Conservation (phyloP, 345 rosid species). For the Moricandia arvensis region DNA sequence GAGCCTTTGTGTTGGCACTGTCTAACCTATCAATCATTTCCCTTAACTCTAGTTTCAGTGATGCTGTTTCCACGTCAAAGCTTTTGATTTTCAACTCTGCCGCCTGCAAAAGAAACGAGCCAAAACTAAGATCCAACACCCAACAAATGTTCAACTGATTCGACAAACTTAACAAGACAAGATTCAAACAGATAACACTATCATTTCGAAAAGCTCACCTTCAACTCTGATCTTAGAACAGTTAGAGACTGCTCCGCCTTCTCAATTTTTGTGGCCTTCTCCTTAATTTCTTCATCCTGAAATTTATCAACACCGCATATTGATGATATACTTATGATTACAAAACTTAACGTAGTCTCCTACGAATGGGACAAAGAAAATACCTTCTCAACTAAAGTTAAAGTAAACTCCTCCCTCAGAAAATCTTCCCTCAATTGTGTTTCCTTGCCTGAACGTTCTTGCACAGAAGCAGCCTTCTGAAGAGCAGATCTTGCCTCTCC, state of each 20-base stretch:
- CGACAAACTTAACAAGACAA: not conserved
- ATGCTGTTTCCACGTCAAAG: constrained; percentile 67
- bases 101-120: constrained; percentile 54
- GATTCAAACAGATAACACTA: not conserved
- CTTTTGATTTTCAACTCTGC: constrained; percentile 81
- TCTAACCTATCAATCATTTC: constrained; percentile 64
- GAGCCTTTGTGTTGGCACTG: constrained; percentile 62
- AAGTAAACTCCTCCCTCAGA: constrained; percentile 69
- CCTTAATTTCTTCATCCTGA: constrained; percentile 84
- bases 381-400: constrained; percentile 68
- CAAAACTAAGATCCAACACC: constrained; percentile 15
- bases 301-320: constrained; percentile 26
- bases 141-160: not conserved
- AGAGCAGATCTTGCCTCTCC: constrained; percentile 89
- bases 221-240: constrained; percentile 71
- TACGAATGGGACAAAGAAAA: not conserved
- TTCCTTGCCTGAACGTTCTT: constrained; percentile 76
- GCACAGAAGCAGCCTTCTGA: constrained; percentile 86
- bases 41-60: constrained; percentile 57
- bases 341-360: not conserved
- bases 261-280: constrained; percentile 64
- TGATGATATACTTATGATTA: not conserved
- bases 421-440: constrained; percentile 85
- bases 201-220: constrained; percentile 51
- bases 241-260: constrained; percentile 78